Evolutionary conservation across 768 basidiomycete species (phyloP).

Genomic region (Peribolospora baueri): DNA sequence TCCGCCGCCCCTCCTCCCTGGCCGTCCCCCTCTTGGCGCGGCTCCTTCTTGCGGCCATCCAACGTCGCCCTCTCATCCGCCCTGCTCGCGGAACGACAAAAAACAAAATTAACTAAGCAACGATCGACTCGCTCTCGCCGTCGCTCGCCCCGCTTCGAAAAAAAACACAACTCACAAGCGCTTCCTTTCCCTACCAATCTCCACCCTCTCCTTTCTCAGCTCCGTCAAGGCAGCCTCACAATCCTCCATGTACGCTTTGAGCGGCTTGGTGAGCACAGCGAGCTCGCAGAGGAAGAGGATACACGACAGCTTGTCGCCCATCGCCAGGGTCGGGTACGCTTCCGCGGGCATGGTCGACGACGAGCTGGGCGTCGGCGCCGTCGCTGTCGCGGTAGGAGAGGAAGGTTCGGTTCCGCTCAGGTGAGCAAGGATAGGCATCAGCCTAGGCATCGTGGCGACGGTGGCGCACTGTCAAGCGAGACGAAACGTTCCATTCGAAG

Average conservation of each 20-base stretch:
- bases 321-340: slow-evolving; percentile 46
- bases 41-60: too few species aligned
- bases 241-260: slow-evolving; percentile 69
- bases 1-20: too few species aligned
- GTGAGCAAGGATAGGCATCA: slow-evolving; percentile 22
- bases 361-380: background rate
- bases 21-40: too few species aligned
- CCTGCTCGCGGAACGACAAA: too few species aligned
- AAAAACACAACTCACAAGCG: slow-evolving; percentile 38
- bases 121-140: too few species aligned
- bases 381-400: slow-evolving; percentile 7
- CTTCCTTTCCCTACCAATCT: slow-evolving; percentile 72
- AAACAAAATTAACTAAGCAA: too few species aligned
- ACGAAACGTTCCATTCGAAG: too few species aligned
- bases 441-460: slow-evolving; percentile 40
- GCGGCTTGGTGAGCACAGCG: slow-evolving; percentile 66
- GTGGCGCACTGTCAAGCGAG: slow-evolving; percentile 38
- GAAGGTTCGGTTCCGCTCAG: slow-evolving; percentile 7
- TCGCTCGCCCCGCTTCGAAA: too few species aligned
- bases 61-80: too few species aligned
- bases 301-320: slow-evolving; percentile 60
- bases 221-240: slow-evolving; percentile 77
- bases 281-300: slow-evolving; percentile 71
- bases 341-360: slow-evolving; percentile 24
- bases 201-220: slow-evolving; percentile 80